Conservation (phyloP, 2,329 filamentous ascomycete genomes). For the Parafenestella ontariensis region DNA sequence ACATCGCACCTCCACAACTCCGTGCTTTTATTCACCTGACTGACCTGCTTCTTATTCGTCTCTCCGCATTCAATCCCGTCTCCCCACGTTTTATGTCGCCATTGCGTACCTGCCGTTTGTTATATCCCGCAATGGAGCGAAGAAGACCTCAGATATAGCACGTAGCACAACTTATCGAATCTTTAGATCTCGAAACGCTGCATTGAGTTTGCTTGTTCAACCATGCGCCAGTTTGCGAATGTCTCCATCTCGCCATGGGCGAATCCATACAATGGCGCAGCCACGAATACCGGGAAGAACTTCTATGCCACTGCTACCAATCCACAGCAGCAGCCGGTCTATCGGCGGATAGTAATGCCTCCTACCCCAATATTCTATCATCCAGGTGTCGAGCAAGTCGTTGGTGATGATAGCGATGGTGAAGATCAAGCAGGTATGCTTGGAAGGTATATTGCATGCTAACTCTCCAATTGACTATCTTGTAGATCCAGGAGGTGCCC, state of each 20-base stretch:
- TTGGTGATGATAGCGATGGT: constrained; percentile 22
- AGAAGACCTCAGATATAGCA: constrained; percentile 37
- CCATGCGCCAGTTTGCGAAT: constrained; percentile 40
- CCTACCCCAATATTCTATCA: constrained; percentile 33
- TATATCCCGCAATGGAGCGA: constrained; percentile 42
- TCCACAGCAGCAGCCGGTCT: constrained; percentile 21
- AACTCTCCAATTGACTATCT: constrained; percentile 23
- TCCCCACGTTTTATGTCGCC: constrained; percentile 47
- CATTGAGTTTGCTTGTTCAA: constrained; percentile 28
- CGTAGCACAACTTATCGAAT: constrained; percentile 39
- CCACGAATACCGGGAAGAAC: constrained; percentile 21
- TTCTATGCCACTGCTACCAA: constrained; percentile 20
- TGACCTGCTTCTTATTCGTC: constrained; percentile 42
- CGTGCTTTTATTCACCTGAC: constrained; percentile 31
- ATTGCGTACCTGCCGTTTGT: constrained; percentile 37
- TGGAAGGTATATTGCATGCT: constrained; percentile 1
- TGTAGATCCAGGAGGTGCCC: constrained; percentile 30
- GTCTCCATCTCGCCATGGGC: constrained; percentile 45
- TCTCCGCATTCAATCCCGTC: constrained; percentile 41
- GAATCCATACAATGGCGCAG: constrained; percentile 35
- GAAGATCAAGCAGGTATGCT: constrained; percentile 26
- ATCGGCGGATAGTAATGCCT: constrained; percentile 33
- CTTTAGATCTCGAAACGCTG: constrained; percentile 25
- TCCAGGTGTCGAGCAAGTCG: constrained; percentile 29
- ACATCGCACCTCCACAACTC: constrained; percentile 32